These are phyloP conservation scores for Gonium pectorale DNA, from an alignment of 139 green algal species.

Conservation along the genomic window DNA sequence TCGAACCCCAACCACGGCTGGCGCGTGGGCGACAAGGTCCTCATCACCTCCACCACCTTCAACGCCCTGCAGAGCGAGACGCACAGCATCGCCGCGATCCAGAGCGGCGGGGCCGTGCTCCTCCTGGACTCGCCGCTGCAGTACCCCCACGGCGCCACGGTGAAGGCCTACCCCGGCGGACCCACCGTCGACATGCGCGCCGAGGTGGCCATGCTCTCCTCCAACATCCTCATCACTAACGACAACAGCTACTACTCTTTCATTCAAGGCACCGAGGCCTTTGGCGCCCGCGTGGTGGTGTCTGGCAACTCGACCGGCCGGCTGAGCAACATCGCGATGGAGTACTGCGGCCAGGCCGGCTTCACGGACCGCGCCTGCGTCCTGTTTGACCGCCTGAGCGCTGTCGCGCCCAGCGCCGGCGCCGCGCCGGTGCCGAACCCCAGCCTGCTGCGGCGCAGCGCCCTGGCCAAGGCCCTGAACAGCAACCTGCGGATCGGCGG, in stretches of 20 bases:
- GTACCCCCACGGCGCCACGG: neutral
- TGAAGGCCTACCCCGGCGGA: neutral
- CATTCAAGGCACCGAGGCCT: slow-evolving; percentile 12
- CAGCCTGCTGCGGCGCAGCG: slow-evolving; percentile 15
- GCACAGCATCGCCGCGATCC: slow-evolving; percentile 45
- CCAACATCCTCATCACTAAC: too few species aligned
- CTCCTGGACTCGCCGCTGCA: slow-evolving; percentile 35
- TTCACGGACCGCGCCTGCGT: slow-evolving; percentile 15
- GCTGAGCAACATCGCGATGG: neutral
- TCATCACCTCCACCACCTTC: slow-evolving; percentile 58
- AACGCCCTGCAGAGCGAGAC: slow-evolving; percentile 54
- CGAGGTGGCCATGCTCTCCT: too few species aligned
- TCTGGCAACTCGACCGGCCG: slow-evolving; percentile 14
- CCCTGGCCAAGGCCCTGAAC: slow-evolving; percentile 39
- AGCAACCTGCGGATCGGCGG: slow-evolving; percentile 7
- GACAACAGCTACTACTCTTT: neutral
- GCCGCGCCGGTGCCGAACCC: slow-evolving; percentile 3
- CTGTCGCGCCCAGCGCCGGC: neutral
- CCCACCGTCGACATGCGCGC: too few species aligned
- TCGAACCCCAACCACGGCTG: slow-evolving; percentile 37
- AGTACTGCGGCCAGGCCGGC: slow-evolving; percentile 47
- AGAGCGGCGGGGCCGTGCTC: slow-evolving; percentile 25
- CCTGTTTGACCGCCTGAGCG: slow-evolving; percentile 10
- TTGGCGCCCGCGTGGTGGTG: slow-evolving; percentile 29
- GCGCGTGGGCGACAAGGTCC: slow-evolving; percentile 37